Evolutionary conservation across 1,139 yeast species (phyloP).

Genomic region (Pichia sp.): DNA sequence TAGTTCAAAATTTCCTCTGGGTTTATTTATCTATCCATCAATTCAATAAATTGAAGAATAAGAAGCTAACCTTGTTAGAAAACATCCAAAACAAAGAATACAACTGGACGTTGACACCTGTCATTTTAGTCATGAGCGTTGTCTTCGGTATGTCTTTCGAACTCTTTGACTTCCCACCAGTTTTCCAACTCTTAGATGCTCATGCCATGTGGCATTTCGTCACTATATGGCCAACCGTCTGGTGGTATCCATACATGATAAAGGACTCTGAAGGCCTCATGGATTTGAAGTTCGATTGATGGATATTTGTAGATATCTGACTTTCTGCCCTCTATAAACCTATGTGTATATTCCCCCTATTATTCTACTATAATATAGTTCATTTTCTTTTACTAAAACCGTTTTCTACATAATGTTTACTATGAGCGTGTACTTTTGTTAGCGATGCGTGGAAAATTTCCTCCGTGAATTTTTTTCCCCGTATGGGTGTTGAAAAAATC

Average conservation of each 20-base stretch:
- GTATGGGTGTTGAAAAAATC: neutral
- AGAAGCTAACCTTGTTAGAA: constrained; percentile 29
- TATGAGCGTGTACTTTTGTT: too few species aligned
- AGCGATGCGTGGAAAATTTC: too few species aligned
- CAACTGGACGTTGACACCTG: constrained; percentile 51
- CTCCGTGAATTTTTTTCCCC: neutral
- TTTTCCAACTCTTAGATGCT: constrained; percentile 73
- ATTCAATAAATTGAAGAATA: constrained; percentile 23
- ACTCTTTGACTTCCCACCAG: constrained; percentile 84
- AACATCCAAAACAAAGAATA: constrained; percentile 27
- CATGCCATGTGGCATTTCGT: constrained; percentile 92
- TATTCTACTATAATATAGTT: too few species aligned
- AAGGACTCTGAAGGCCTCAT: constrained; percentile 32
- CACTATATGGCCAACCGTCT: constrained; percentile 58
- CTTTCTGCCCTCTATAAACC: neutral
- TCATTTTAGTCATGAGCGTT: constrained; percentile 50
- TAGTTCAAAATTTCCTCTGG: constrained; percentile 67
- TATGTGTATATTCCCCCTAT: too few species aligned
- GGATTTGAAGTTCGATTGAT: constrained; percentile 27
- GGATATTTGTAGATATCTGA: neutral
- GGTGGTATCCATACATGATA: constrained; percentile 37
- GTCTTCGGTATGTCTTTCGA: constrained; percentile 81
- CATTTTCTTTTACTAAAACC: too few species aligned
- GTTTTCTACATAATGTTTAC: too few species aligned
- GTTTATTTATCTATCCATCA: constrained; percentile 22